Evolutionary conservation across 2,329 filamentous ascomycete species (phyloP).

Genomic region (Ophiostoma fasciatum): DNA sequence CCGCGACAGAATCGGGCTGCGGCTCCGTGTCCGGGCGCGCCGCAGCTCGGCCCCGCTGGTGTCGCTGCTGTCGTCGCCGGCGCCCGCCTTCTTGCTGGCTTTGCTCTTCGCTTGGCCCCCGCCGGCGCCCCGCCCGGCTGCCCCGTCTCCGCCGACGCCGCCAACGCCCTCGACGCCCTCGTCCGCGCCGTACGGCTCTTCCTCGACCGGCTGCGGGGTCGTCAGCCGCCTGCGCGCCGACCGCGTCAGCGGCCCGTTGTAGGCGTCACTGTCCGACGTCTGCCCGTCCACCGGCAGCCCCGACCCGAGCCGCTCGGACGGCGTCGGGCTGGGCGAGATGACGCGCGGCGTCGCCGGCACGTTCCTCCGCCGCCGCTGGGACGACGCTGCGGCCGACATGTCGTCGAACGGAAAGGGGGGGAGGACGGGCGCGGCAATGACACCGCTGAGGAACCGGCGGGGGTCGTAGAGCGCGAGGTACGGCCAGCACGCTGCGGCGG

Average conservation of each 20-base stretch:
- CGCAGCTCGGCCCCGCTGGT: constrained; percentile 32
- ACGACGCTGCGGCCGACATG: constrained; percentile 7
- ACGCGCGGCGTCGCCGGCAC: constrained; percentile 73
- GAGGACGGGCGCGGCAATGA: constrained; percentile 39
- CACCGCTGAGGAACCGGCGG: constrained; percentile 38
- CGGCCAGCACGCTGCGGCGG: constrained; percentile 8
- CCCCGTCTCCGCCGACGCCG: neutral
- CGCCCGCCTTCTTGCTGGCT: constrained; percentile 5
- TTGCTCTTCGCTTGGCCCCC: neutral
- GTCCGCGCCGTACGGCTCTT: constrained; percentile 37
- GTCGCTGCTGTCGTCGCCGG: constrained; percentile 13
- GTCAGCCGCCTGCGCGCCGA: constrained; percentile 46
- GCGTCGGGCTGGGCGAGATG: constrained; percentile 75
- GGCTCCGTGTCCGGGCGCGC: constrained; percentile 55
- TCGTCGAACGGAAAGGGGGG: constrained; percentile 37
- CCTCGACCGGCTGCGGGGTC: constrained; percentile 45
- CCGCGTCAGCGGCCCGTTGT: constrained; percentile 63
- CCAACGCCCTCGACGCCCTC: constrained; percentile 19
- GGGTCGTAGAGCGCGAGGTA: constrained; percentile 24
- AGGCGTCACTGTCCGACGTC: too few species aligned
- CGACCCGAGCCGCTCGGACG: constrained; percentile 43
- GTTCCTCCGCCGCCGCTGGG: constrained; percentile 36
- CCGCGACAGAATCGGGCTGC: constrained; percentile 46
- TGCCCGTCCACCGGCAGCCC: too few species aligned
- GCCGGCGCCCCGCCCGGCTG: neutral